These are phyloP conservation scores for Ophioceras dolichostomum DNA, from an alignment of 2,329 filamentous ascomycete genomes.

Conservation along the genomic window DNA sequence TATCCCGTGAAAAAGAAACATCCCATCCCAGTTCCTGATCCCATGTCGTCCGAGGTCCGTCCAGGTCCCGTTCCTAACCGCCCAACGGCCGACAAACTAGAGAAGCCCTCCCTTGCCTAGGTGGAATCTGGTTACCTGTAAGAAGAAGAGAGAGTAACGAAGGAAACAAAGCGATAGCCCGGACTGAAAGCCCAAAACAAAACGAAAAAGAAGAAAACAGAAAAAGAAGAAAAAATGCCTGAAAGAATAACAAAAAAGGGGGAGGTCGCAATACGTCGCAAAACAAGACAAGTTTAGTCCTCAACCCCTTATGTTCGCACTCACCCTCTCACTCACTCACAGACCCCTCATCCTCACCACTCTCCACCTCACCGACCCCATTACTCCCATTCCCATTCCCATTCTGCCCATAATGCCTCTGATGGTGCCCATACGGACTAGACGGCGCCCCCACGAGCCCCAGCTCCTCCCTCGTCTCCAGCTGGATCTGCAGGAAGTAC, in stretches of 20 bases:
- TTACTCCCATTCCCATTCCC: constrained; percentile 4
- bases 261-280: neutral
- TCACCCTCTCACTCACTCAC: constrained; percentile 16
- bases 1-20: too few species aligned
- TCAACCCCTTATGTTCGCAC: neutral
- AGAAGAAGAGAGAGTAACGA: too few species aligned
- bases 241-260: constrained; percentile 1
- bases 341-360: constrained; percentile 15
- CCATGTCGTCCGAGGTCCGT: too few species aligned
- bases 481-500: constrained; percentile 82
- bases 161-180: too few species aligned
- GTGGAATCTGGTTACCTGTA: too few species aligned
- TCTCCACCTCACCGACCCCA: constrained; percentile 5
- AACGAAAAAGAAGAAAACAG: neutral
- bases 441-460: constrained; percentile 19
- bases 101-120: too few species aligned
- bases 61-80: too few species aligned
- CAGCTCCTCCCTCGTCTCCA: constrained; percentile 51
- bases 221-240: neutral
- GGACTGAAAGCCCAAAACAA: too few species aligned
- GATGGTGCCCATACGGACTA: neutral
- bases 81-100: too few species aligned
- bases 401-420: neutral
- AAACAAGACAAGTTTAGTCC: neutral
- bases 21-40: too few species aligned